Base-by-base conservation (phyloP, 2,329 filamentous ascomycete genomes). In the Colletotrichum tropicale region DNA sequence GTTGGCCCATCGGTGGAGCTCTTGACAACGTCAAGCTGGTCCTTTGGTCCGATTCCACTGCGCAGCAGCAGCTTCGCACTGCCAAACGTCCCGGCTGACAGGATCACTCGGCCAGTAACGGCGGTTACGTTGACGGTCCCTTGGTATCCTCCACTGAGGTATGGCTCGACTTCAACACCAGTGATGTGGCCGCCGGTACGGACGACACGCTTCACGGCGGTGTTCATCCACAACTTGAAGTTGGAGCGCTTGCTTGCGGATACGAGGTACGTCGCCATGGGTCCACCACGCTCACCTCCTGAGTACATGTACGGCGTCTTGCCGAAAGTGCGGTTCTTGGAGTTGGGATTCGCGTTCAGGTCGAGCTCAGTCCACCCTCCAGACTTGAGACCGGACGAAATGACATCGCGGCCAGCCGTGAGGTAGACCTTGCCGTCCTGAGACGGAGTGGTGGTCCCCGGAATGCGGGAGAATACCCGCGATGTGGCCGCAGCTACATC, bases 251-350 rank as follows among this genome's bases (percentile, higher is more conserved):
- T 85, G 64, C 88, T 87, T 2, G 93, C 92, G 21, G 88, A 87
- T 6, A 93, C 91, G 2, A 95, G 89, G 80, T 95, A 95, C 0
- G 94, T 94, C 10, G 91, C 91, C 81, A 95, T 86, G 15, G 94
- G 93, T 1, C 94, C 94, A 60, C 91, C 91, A 75, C 94, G 88
- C 82, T 94, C 91, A 67, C 92, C 93, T 61, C 92, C 85, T 8
- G 86, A 85, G 81, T 92, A 94, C 91, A 94, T 94, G 86, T 91
- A 94, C 30, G 91, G 89, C 28, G 91, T 91, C 82, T 91, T 90
- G 58, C 89, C 88, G 83, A 88, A 95, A 1, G 90, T 92, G 78
- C 88, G 87, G 84, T 94, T 92, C 89, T 95, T 95, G 81, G 89
- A 82, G 72, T 89, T 86, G 1, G 92, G 92, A 61, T 88, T 85